These are phyloP conservation scores for Aspergillus tanneri DNA, from an alignment of 2,329 filamentous ascomycete genomes.

Conservation along the genomic window DNA sequence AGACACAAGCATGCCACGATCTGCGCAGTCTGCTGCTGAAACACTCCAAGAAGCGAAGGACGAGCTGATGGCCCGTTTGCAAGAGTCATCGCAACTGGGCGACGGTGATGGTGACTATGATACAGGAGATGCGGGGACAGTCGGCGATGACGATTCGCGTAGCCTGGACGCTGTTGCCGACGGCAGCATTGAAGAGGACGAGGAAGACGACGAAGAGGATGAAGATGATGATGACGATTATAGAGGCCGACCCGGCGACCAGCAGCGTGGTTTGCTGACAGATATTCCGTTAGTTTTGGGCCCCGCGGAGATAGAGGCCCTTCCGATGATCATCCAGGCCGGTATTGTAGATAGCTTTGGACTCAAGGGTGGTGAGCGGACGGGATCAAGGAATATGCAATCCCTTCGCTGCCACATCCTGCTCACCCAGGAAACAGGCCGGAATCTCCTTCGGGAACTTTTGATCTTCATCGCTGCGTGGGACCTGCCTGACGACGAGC, in stretches of 20 bases:
- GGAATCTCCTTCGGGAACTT: slow-evolving; percentile 84
- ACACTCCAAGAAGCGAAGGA: slow-evolving; percentile 54
- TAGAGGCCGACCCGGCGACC: slow-evolving; percentile 51
- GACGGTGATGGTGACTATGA: slow-evolving; percentile 46
- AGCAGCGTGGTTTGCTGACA: slow-evolving; percentile 75
- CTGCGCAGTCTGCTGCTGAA: slow-evolving; percentile 49
- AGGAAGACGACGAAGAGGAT: slow-evolving; percentile 55
- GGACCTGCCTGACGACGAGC: slow-evolving; percentile 89
- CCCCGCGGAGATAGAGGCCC: slow-evolving; percentile 89
- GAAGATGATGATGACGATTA: slow-evolving; percentile 55
- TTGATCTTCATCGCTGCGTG: slow-evolving; percentile 96
- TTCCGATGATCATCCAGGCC: slow-evolving; percentile 96
- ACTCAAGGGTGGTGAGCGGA: slow-evolving; percentile 62
- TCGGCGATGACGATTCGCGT: slow-evolving; percentile 43
- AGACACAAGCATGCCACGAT: slow-evolving; percentile 48
- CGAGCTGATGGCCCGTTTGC: slow-evolving; percentile 50
- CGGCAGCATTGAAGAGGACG: slow-evolving; percentile 50
- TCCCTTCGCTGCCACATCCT: slow-evolving; percentile 87
- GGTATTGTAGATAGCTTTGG: slow-evolving; percentile 83
- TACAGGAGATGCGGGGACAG: slow-evolving; percentile 41
- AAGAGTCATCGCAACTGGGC: slow-evolving; percentile 45
- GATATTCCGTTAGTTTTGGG: slow-evolving; percentile 93
- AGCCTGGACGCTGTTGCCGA: slow-evolving; percentile 46
- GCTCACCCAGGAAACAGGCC: slow-evolving; percentile 82
- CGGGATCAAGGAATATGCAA: slow-evolving; percentile 72